These are phyloP conservation scores for Exophiala sp. DNA, from an alignment of 2,329 filamentous ascomycete species.

Conservation along the genomic window DNA sequence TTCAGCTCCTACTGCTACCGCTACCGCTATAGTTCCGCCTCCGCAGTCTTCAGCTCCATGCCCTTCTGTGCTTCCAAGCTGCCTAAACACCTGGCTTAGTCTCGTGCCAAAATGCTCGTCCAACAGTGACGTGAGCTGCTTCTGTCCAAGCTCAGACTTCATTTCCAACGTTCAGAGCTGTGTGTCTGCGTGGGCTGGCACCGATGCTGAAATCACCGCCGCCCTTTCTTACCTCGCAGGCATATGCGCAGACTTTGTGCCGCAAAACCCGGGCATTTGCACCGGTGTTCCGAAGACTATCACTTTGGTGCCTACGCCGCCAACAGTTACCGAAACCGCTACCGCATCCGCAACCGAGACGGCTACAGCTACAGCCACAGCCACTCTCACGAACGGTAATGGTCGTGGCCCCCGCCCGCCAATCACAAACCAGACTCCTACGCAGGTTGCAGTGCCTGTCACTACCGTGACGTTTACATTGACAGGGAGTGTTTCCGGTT, in stretches of 20 bases:
- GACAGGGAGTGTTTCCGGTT: conserved; percentile 30
- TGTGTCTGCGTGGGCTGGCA: conserved; percentile 67
- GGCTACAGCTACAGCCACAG: conserved; percentile 38
- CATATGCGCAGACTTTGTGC: conserved; percentile 41
- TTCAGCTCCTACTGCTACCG: conserved; percentile 27
- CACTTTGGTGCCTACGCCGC: conserved; percentile 45
- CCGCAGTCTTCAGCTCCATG: conserved; percentile 34
- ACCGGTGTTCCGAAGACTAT: conserved; percentile 64
- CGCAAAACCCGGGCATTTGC: conserved; percentile 58
- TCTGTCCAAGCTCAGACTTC: conserved; percentile 74
- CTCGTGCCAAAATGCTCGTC: conserved; percentile 63
- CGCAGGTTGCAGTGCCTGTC: conserved; percentile 29
- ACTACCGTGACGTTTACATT: conserved; percentile 41
- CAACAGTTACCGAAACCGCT: conserved; percentile 8
- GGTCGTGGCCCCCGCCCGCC: conserved; percentile 19
- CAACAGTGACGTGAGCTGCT: conserved; percentile 79
- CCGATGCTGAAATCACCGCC: conserved; percentile 59
- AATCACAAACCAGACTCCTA: conserved; percentile 2
- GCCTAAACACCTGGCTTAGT: conserved; percentile 85
- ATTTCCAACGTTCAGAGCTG: conserved; percentile 75
- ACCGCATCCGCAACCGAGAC: conserved; percentile 30
- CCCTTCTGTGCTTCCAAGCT: conserved; percentile 72
- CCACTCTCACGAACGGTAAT: conserved; percentile 28
- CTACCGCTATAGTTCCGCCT: conserved; percentile 23
- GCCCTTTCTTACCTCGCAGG: conserved; percentile 81